Evolutionary conservation across 164 flowering plant genomes (phyloP).

Genomic region (Taxillus chinensis): DNA sequence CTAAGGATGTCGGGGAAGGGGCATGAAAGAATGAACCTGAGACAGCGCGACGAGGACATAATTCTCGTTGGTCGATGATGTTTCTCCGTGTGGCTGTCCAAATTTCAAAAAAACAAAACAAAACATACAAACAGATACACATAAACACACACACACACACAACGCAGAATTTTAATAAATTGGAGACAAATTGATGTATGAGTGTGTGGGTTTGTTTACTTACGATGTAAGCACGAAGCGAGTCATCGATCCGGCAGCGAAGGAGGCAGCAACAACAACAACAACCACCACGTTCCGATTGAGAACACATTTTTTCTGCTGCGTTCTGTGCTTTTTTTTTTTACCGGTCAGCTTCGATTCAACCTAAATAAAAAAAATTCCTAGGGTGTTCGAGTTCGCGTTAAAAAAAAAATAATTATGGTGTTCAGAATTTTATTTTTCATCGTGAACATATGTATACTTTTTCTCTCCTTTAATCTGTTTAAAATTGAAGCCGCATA

Average conservation of each 20-base stretch:
- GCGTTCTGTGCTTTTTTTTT: too few species aligned
- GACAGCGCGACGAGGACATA: constrained; percentile 46
- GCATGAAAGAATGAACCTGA: constrained; percentile 25
- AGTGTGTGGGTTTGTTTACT: not conserved
- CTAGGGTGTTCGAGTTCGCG: too few species aligned
- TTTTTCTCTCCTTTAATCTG: too few species aligned
- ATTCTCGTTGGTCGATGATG: constrained; percentile 27
- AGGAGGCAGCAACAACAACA: constrained; percentile 18
- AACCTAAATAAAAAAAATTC: too few species aligned
- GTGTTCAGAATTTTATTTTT: too few species aligned
- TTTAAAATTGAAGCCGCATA: too few species aligned
- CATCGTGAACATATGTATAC: too few species aligned
- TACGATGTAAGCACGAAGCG: constrained; percentile 32
- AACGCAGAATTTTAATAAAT: not conserved
- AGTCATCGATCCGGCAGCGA: constrained; percentile 31
- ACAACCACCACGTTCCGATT: not conserved
- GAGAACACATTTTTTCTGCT: constrained; percentile 9
- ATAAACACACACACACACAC: not conserved
- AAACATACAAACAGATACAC: not conserved
- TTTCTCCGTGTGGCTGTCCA: constrained; percentile 16
- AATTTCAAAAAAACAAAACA: not conserved
- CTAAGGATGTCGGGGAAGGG: not conserved
- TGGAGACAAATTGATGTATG: not conserved
- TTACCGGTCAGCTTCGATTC: too few species aligned
- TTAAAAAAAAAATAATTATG: too few species aligned